phyloP scores from a whole-genome alignment of 768 basidiomycete species.

The Russula brevipes region DNA sequence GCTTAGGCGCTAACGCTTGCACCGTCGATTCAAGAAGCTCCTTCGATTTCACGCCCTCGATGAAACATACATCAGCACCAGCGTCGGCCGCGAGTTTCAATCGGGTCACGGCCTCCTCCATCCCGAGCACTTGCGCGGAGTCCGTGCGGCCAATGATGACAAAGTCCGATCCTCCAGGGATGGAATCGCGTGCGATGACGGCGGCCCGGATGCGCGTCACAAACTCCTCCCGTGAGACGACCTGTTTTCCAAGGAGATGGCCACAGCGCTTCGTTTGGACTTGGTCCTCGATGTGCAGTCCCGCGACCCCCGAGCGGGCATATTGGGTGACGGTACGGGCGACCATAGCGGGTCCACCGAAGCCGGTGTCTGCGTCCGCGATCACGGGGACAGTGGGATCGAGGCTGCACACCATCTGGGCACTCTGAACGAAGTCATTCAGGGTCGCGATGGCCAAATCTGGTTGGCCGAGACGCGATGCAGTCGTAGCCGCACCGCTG shows the following conservation, averaged over 20 bases:
- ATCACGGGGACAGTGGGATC: conserved; percentile 65
- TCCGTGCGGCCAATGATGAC: conserved; percentile 76
- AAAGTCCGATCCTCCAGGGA: conserved; percentile 72
- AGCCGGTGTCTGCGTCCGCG: conserved; percentile 75
- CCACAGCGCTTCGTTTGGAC: conserved; percentile 80
- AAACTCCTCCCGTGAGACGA: conserved; percentile 74
- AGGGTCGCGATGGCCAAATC: conserved; percentile 74
- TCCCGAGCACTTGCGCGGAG: conserved; percentile 71
- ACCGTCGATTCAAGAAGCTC: conserved; percentile 62
- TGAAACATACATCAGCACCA: conserved; percentile 78
- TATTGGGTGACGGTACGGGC: conserved; percentile 74
- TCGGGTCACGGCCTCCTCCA: conserved; percentile 67
- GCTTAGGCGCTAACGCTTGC: conserved; percentile 63
- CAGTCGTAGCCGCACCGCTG: conserved; percentile 75
- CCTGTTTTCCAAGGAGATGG: conserved; percentile 75
- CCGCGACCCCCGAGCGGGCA: conserved; percentile 63
- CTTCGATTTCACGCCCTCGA: conserved; percentile 68
- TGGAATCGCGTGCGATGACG: conserved; percentile 67
- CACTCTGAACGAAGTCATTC: conserved; percentile 72
- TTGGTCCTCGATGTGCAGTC: conserved; percentile 76
- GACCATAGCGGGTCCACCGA: conserved; percentile 71
- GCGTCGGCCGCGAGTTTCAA: conserved; percentile 66
- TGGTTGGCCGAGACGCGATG: conserved; percentile 72
- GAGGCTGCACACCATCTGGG: conserved; percentile 64
- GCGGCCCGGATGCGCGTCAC: conserved; percentile 71